Evolutionary conservation across 1,284 basidiomycete genomes (phyloP).

Genomic region (Singerocomus inundabilis): DNA sequence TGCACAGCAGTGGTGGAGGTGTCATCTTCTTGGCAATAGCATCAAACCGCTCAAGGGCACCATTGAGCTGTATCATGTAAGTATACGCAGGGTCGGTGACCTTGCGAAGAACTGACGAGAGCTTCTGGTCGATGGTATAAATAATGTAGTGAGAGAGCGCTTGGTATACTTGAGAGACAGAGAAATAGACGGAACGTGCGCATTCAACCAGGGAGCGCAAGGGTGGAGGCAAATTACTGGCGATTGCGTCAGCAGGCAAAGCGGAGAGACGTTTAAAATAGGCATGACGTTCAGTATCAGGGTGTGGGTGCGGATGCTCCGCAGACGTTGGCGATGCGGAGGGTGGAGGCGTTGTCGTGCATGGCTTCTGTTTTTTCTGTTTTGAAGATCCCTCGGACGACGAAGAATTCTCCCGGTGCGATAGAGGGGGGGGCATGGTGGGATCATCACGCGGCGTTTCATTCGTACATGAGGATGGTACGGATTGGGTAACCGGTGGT

Average conservation of each 20-base stretch:
- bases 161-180: constrained; percentile 89
- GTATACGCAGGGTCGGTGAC: constrained; percentile 83
- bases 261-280: constrained; percentile 90
- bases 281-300: constrained; percentile 83
- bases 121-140: constrained; percentile 84
- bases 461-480: constrained; percentile 19
- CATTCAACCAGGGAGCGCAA: constrained; percentile 82
- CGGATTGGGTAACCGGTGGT: constrained; percentile 7
- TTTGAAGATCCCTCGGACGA: constrained; percentile 30
- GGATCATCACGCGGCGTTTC: constrained; percentile 37
- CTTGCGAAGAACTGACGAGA: constrained; percentile 78
- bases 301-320: constrained; percentile 48
- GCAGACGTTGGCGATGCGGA: constrained; percentile 44
- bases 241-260: constrained; percentile 58
- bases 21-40: constrained; percentile 68
- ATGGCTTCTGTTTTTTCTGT: constrained; percentile 29
- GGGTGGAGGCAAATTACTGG: constrained; percentile 71
- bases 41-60: constrained; percentile 92
- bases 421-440: constrained; percentile 42
- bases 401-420: constrained; percentile 46
- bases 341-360: constrained; percentile 39
- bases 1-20: constrained; percentile 74
- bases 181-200: constrained; percentile 89
- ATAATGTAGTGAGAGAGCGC: constrained; percentile 88
- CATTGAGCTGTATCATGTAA: constrained; percentile 84